A percentile compares a stretch with the other conserved stretches of the same genome.
Evolutionary conservation across 805 yeast genomes (phyloP).

Genomic region (Zygotorulaspora sp.): DNA sequence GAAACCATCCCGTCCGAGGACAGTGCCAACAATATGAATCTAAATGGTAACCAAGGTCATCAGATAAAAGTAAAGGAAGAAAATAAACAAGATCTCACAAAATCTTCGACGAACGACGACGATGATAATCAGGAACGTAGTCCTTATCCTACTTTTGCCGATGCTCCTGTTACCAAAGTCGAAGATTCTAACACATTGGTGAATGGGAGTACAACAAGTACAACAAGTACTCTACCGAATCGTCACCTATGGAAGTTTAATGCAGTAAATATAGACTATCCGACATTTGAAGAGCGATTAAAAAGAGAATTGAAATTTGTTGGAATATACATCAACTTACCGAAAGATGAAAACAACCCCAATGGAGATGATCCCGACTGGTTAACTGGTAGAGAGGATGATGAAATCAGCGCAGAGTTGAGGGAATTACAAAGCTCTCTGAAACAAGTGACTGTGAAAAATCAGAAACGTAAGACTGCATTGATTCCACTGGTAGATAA

Average conservation of each 20-base stretch:
- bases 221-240: constrained; percentile 36
- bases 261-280: constrained; percentile 56
- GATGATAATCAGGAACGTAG: constrained; percentile 18
- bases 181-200: constrained; percentile 10
- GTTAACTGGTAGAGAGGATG: constrained; percentile 82
- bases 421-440: constrained; percentile 68
- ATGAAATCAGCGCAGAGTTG: constrained; percentile 83
- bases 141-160: constrained; percentile 18
- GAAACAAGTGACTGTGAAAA: constrained; percentile 53
- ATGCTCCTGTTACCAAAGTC: constrained; percentile 22
- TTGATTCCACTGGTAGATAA: constrained; percentile 74
- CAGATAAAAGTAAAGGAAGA: constrained; percentile 10
- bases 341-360: constrained; percentile 31
- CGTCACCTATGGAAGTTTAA: constrained; percentile 48
- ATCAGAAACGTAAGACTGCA: constrained; percentile 60
- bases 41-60: background rate
- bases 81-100: constrained; percentile 1
- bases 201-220: constrained; percentile 26
- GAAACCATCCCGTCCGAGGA: background rate
- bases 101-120: constrained; percentile 6
- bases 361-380: constrained; percentile 47
- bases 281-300: constrained; percentile 78
- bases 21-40: constrained; percentile 3
- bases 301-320: constrained; percentile 84
- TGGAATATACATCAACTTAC: constrained; percentile 73